Base-by-base conservation (phyloP, 441 rosid species). In the Arabidopsis lyrata region DNA sequence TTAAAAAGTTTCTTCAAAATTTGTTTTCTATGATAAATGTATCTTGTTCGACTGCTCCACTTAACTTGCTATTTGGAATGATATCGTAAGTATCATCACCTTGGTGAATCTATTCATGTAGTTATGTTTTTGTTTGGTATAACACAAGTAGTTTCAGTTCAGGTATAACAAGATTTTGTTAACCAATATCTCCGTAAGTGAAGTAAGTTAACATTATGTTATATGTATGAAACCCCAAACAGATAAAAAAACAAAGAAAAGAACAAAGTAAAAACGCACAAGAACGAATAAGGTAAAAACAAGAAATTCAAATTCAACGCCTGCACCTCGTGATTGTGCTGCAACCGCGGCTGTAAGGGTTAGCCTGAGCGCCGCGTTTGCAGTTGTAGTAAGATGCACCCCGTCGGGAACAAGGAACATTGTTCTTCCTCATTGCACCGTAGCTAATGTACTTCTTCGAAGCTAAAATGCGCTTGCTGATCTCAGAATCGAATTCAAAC, bases 331-430 rank as follows among this genome's bases (percentile, higher is more conserved):
- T 75, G 72, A 93, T 89, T 72, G 75, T 27, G 69, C 88, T 93
- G 90, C 98, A 93, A 2, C 94, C 97, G 35, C 95, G 93, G 69
- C 44, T 57, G 65, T 93, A 93, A 20, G 97, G 98, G 47, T 93
- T 93, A 48, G 95, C 87, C 77, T 83, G 87, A 14, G 80, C 92
- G 5, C 93, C 91, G 6, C 79, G 74, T 73, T 65, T 66, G 81
- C 98, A 93, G 70, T 90, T 90, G 82, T 90, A 93, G 82, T 93
- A 93, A 44, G 97, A 90, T 34, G 97, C 89, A n/a, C 98, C 97
- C 18, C 98, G 90, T 48, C 84, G 77, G 8, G 98, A 93, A 82
- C 98, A 93, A 39, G 98, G 98, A 18, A 91, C 94, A 8, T 63
- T 76, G 84, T 88, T 82, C 85, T 83, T 85, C 88, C 73, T 88